Evolutionary conservation across 2,329 filamentous ascomycete species (phyloP), one percentile per base, ranked within the genome.

Genomic region (Aspergillus phoenicis): DNA sequence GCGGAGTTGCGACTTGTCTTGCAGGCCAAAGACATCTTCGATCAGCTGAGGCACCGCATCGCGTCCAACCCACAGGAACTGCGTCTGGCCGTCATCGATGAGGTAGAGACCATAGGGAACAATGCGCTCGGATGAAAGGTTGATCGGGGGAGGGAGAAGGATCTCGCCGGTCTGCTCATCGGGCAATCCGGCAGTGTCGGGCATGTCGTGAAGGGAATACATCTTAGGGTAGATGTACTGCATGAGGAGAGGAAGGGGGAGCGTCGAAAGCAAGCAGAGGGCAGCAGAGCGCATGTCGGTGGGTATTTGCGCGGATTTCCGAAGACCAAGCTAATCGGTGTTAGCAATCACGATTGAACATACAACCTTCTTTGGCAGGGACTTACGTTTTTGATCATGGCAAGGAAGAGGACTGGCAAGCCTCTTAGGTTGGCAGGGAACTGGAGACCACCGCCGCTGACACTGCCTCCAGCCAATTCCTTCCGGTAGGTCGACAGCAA

Each of bases 401-500:
- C 93, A 39, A 99, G 82, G 84, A 99, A 98, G 47, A 99, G 82
- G 59, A 96, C 87, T 1, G 95, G 93, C 26, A 99, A 83, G 36
- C 89, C 93, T 59, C 94, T 88, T 60, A 99, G 82, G 77, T 99
- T 99, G 62, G 91, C 89, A 20, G 95, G 93, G 82, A 98, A 95
- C 74, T 97, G 95, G 17, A 99, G 83, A 51, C 94, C 93, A 57
- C 93, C 88, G 43, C 88, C 93, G 55, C 94, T 93, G 86, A 97
- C 95, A 78, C 94, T 97, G 66, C 94, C 94, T 66, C 94, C 94
- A 15, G 91, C 94, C 61, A 99, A 85, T 77, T 99, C 95, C 81
- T 98, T 98, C 80, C 93, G 91, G 82, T 97, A 99, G 0, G 94
- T 98, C 75, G 94, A 90, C 62, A 99, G 82, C 52, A 99, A 85